These are phyloP conservation scores for Hygrophila difformis DNA, from an alignment of 257 asterid genomes.

Conservation along the genomic window DNA sequence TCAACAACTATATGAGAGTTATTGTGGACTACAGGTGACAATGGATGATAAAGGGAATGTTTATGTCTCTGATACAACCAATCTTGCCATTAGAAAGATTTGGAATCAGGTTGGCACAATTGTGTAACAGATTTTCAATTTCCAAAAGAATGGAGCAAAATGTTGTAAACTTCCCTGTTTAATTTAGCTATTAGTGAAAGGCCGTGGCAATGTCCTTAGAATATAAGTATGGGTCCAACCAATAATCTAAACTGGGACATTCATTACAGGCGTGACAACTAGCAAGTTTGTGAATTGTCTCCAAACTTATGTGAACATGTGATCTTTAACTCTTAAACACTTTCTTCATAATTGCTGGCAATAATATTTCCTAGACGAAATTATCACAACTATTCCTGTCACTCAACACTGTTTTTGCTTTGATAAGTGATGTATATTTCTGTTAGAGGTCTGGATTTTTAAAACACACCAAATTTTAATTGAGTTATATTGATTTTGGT, in stretches of 20 bases:
- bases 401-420: too few relatives aligned
- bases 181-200: neutral
- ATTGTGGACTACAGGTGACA: too few relatives aligned
- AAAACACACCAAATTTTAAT: too few relatives aligned
- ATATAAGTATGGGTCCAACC: neutral
- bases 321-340: too few relatives aligned
- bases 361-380: too few relatives aligned
- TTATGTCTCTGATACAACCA: constrained; percentile 82
- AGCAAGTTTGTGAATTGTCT: constrained; percentile 42
- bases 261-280: constrained; percentile 85
- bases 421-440: too few relatives aligned
- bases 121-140: neutral
- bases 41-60: constrained; percentile 96
- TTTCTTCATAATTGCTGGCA: too few relatives aligned
- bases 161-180: neutral
- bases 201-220: neutral
- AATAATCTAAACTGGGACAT: constrained; percentile 7
- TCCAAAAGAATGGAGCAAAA: constrained; percentile 3
- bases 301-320: neutral
- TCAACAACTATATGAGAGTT: too few relatives aligned
- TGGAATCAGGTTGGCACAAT: constrained; percentile 63
- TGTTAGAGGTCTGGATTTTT: too few relatives aligned
- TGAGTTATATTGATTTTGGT: neutral
- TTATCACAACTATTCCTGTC: too few relatives aligned
- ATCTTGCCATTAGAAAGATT: constrained; percentile 93